These are phyloP conservation scores for Phaeosphaeriaceae sp. DNA, from an alignment of 2,329 filamentous ascomycete genomes.

Conservation along the genomic window DNA sequence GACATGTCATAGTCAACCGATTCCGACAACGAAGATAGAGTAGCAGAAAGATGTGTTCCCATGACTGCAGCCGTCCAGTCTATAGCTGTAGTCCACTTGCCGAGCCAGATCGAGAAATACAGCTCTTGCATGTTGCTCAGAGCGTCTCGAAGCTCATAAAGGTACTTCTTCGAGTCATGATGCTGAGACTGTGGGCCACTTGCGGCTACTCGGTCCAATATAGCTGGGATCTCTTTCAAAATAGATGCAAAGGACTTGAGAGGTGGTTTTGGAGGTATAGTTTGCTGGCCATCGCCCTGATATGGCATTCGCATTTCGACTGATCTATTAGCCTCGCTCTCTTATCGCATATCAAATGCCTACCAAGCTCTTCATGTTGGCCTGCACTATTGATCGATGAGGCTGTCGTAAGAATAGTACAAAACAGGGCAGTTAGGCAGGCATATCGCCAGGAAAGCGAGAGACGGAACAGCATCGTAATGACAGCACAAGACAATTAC, in stretches of 20 bases:
- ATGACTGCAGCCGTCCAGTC: conserved; percentile 94
- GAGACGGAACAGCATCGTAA: neutral
- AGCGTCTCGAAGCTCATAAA: conserved; percentile 58
- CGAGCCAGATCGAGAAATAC: conserved; percentile 80
- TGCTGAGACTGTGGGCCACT: neutral
- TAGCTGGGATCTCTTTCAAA: neutral
- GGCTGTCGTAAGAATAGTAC: neutral
- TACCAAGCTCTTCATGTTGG: neutral
- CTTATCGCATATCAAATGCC: neutral
- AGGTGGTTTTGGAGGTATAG: conserved; percentile 5
- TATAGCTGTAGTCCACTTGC: conserved; percentile 84
- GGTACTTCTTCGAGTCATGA: conserved; percentile 1
- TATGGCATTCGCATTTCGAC: conserved; percentile 12
- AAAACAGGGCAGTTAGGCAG: neutral
- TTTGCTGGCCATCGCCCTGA: conserved; percentile 21
- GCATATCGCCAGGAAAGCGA: neutral
- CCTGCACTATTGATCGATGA: neutral
- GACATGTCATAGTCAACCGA: conserved; percentile 46
- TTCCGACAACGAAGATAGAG: conserved; percentile 74
- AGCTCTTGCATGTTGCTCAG: conserved; percentile 77
- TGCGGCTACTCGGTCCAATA: neutral
- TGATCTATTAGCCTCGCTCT: neutral
- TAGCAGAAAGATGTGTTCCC: conserved; percentile 78
- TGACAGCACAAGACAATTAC: neutral
- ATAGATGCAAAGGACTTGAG: neutral